phyloP scores from a whole-genome alignment of 805 yeast genomes.

The Pichia kluyveri region DNA sequence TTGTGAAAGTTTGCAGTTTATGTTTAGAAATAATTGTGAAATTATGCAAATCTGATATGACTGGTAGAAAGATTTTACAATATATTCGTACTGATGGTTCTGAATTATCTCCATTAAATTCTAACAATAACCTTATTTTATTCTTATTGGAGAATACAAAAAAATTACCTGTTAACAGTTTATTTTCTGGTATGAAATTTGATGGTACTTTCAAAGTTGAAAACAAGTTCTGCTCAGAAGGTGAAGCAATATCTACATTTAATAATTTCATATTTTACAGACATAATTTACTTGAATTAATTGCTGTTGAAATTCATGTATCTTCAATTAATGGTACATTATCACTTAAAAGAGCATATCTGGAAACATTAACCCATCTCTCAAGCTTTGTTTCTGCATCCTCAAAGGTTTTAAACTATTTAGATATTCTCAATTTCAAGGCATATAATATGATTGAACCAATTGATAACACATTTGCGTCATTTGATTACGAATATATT shows the following conservation, averaged over 20 bases:
- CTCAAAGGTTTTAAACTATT: slow-evolving; percentile 56
- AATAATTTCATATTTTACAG: slow-evolving; percentile 55
- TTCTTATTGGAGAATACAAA: slow-evolving; percentile 44
- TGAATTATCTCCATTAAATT: background rate
- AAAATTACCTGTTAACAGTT: slow-evolving; percentile 41
- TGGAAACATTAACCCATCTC: slow-evolving; percentile 43
- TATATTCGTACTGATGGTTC: slow-evolving; percentile 37
- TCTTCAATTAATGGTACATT: slow-evolving; percentile 37
- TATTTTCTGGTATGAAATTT: slow-evolving; percentile 46
- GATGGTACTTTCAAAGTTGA: slow-evolving; percentile 29
- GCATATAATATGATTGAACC: slow-evolving; percentile 36
- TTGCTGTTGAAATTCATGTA: slow-evolving; percentile 67
- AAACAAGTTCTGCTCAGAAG: slow-evolving; percentile 28
- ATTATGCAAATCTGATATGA: slow-evolving; percentile 47
- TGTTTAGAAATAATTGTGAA: slow-evolving; percentile 55
- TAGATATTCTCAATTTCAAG: slow-evolving; percentile 62
- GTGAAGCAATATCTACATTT: slow-evolving; percentile 42
- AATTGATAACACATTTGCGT: slow-evolving; percentile 26
- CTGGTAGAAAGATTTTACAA: slow-evolving; percentile 42
- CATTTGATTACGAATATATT: slow-evolving; percentile 33
- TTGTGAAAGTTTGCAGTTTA: slow-evolving; percentile 48
- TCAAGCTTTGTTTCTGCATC: slow-evolving; percentile 46
- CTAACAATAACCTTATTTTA: slow-evolving; percentile 36
- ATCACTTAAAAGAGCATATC: slow-evolving; percentile 43
- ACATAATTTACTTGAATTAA: slow-evolving; percentile 49